A percentile compares a stretch with the other conserved stretches of the same genome.
phyloP scores from a whole-genome alignment of 2,329 filamentous ascomycete species.

The Cytospora piceae region DNA sequence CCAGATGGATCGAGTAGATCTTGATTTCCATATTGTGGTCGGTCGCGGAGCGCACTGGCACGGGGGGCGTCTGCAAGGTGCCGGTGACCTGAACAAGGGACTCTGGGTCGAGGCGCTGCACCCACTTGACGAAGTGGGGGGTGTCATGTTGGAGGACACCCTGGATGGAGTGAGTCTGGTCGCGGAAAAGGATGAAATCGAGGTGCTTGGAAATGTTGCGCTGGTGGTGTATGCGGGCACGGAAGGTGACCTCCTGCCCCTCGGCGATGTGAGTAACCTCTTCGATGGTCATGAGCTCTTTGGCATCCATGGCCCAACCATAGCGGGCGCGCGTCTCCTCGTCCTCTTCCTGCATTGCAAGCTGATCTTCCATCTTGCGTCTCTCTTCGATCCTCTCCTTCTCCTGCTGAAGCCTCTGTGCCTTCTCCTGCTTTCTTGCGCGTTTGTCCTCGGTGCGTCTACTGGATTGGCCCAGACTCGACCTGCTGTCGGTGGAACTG shows the following conservation, averaged over 20 bases:
- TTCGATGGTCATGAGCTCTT: constrained; percentile 44
- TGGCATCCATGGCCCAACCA: constrained; percentile 36
- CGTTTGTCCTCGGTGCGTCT: constrained; percentile 38
- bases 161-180: constrained; percentile 82
- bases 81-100: constrained; percentile 79
- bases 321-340: constrained; percentile 39
- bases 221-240: constrained; percentile 76
- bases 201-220: constrained; percentile 81
- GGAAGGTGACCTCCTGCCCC: constrained; percentile 67
- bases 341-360: constrained; percentile 36
- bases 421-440: constrained; percentile 40
- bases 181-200: constrained; percentile 84
- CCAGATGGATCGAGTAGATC: constrained; percentile 59
- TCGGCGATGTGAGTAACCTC: constrained; percentile 55
- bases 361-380: constrained; percentile 42
- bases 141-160: constrained; percentile 67
- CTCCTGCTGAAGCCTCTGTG: constrained; percentile 21
- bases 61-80: constrained; percentile 71
- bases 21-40: constrained; percentile 77
- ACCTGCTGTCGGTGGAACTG: constrained; percentile 14
- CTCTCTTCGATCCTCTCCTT: constrained; percentile 38
- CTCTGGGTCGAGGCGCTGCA: constrained; percentile 79
- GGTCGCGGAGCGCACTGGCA: constrained; percentile 74
- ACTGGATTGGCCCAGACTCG: constrained; percentile 24
- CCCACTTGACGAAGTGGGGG: constrained; percentile 76